Evolutionary conservation across 495 filamentous ascomycete species (phyloP).

Genomic region (Opeltia flavorubescens): DNA sequence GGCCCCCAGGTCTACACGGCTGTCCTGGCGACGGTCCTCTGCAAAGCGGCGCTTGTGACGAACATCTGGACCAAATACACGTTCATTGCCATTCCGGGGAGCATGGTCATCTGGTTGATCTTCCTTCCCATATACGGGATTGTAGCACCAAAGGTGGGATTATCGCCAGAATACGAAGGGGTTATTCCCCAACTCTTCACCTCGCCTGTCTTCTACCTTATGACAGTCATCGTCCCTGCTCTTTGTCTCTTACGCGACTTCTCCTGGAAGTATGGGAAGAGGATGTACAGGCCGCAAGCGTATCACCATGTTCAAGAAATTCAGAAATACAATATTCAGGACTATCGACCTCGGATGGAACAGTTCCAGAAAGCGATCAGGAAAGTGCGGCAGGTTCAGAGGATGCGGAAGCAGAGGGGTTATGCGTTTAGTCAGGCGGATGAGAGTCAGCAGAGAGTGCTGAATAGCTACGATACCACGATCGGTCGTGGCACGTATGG

Average conservation of each 20-base stretch:
- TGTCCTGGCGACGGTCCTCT: constrained; percentile 79
- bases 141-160: constrained; percentile 70
- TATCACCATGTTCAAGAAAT: constrained; percentile 99
- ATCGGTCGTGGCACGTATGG: constrained; percentile 81
- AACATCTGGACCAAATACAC: constrained; percentile 99
- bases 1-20: constrained; percentile 83
- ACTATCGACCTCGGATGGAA: constrained; percentile 97
- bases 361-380: constrained; percentile 99
- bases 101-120: constrained; percentile 77
- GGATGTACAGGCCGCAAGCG: constrained; percentile 89
- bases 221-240: constrained; percentile 64
- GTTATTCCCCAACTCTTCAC: constrained; percentile 68
- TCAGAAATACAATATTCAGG: constrained; percentile 99
- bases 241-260: constrained; percentile 85
- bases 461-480: constrained; percentile 97
- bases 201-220: constrained; percentile 78
- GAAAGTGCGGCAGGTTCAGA: constrained; percentile 95
- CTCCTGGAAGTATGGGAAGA: constrained; percentile 70
- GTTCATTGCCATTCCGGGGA: constrained; percentile 88
- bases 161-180: constrained; percentile 76
- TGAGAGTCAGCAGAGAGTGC: constrained; percentile 80
- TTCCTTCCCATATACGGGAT: constrained; percentile 86
- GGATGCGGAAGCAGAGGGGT: constrained; percentile 97
- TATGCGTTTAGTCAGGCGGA: constrained; percentile 98
- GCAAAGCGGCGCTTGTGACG: constrained; percentile 87